Evolutionary conservation across 352 stramenopile genomes (phyloP), one percentile per base, ranked within the genome.

Genomic region (Globisporangium takayamanum): DNA sequence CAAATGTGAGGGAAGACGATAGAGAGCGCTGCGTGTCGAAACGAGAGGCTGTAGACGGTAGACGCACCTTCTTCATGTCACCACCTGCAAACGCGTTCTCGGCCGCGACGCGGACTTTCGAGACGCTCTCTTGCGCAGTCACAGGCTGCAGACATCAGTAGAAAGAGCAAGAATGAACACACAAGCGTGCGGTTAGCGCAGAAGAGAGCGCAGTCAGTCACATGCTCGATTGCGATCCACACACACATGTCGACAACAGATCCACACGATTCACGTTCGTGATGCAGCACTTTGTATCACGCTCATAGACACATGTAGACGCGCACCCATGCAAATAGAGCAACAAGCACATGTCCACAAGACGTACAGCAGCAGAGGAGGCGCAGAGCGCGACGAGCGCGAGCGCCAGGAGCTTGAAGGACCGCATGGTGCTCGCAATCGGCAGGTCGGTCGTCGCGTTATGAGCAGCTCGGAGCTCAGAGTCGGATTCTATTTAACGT

Each of bases 21-120:
- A n/a, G 14, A 7, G 33, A 1, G 33, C 33, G 33, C 10, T 39
- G 1, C 33, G 33, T 10, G 10, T 39, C 33, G 33, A 39, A 12
- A 12, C 33, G 10, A 39, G 33, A 39, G 30, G 30, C 30, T 10
- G 30, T 8, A 8, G 33, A 60, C 33, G 10, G 7, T 61, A 51
- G 39, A 59, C 56, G 55, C 69, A 79, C 69, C 60, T 78, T 78
- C 62, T 90, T 90, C 73, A 89, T 87, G 53, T 92, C 78, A 30
- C 83, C 80, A n/a, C 69, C 74, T 2, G 78, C 80, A 53, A 92
- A 90, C 39, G 83, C 78, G 53, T 92, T 92, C 54, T 92, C 80
- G 7, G 78, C 83, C 20, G 80, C 83, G 10, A 92, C 73, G 39
- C 79, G 80, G 15, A 87, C 68, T 57, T 90, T 92, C 26, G 67